These are phyloP conservation scores for Serendipita vermifera DNA, from an alignment of 768 basidiomycete genomes.

Conservation along the genomic window DNA sequence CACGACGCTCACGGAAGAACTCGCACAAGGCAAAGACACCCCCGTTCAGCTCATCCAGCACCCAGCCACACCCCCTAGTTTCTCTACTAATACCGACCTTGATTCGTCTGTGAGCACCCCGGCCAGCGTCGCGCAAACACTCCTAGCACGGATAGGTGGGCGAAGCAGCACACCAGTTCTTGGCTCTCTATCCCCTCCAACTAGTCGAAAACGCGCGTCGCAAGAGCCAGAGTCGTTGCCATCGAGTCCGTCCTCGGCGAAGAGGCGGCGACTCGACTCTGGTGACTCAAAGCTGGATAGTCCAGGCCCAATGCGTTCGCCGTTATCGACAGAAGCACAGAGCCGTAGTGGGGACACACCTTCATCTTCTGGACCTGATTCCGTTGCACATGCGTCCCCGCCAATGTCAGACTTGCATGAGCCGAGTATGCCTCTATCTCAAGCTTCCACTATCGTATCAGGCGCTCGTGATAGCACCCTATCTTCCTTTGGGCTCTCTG, in stretches of 20 bases:
- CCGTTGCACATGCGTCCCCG: too few relatives aligned
- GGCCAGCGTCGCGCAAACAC: too few relatives aligned
- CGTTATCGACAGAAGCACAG: too few relatives aligned
- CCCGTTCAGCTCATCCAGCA: slow-evolving; percentile 4
- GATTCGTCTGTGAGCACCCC: background rate
- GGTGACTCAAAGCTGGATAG: background rate
- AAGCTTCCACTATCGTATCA: too few relatives aligned
- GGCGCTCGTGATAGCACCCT: too few relatives aligned
- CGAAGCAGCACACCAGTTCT: too few relatives aligned
- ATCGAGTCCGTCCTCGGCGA: background rate
- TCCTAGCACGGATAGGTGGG: too few relatives aligned
- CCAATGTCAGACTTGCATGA: too few relatives aligned
- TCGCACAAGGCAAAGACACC: background rate
- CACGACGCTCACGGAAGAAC: background rate
- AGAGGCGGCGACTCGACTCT: background rate
- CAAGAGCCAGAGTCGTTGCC: slow-evolving; percentile 1
- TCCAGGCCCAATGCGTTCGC: slow-evolving; percentile 1
- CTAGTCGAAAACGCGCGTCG: background rate
- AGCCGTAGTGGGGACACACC: too few relatives aligned
- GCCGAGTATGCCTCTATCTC: too few relatives aligned
- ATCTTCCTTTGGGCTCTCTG: too few relatives aligned
- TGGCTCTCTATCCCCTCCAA: background rate
- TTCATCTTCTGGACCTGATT: too few relatives aligned
- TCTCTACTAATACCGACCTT: background rate
- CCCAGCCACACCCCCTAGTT: background rate